A percentile compares a stretch with the other conserved stretches of the same genome.
These are phyloP conservation scores for Penicillium alfredii DNA, from an alignment of 495 filamentous ascomycete species.

Conservation along the genomic window DNA sequence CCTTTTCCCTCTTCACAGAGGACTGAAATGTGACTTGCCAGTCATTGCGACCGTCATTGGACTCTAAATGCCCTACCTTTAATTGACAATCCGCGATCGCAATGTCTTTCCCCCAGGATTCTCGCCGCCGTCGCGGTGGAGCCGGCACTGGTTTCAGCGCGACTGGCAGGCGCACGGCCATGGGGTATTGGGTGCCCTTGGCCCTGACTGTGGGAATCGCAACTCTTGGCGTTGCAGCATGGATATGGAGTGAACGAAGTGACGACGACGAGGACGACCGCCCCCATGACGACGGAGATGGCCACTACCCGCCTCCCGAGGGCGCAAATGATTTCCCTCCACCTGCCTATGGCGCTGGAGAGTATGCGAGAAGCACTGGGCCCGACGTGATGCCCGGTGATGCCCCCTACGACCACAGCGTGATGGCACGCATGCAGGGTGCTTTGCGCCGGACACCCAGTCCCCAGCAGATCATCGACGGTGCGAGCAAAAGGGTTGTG, in stretches of 20 bases:
- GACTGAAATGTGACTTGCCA: slow-evolving; percentile 35
- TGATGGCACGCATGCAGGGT: slow-evolving; percentile 73
- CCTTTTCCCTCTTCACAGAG: slow-evolving; percentile 18
- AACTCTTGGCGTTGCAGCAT: slow-evolving; percentile 75
- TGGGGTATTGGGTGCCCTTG: slow-evolving; percentile 82
- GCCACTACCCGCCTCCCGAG: slow-evolving; percentile 28
- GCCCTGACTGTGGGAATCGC: slow-evolving; percentile 79
- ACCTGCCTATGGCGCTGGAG: slow-evolving; percentile 24
- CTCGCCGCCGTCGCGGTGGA: slow-evolving; percentile 50
- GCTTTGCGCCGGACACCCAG: slow-evolving; percentile 83
- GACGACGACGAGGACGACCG: slow-evolving; percentile 63
- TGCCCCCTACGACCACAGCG: slow-evolving; percentile 48
- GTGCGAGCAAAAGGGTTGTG: slow-evolving; percentile 65
- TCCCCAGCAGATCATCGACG: slow-evolving; percentile 81
- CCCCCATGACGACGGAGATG: slow-evolving; percentile 33
- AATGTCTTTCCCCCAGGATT: slow-evolving; percentile 74
- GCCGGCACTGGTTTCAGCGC: slow-evolving; percentile 50
- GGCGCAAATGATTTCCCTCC: slow-evolving; percentile 23
- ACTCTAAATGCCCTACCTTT: slow-evolving; percentile 25
- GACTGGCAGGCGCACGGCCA: slow-evolving; percentile 56
- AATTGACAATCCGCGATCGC: slow-evolving; percentile 24
- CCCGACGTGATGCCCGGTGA: slow-evolving; percentile 30
- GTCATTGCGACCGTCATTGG: slow-evolving; percentile 23
- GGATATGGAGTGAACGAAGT: slow-evolving; percentile 85
- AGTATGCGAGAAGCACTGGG: slow-evolving; percentile 27